Evolutionary conservation across 768 basidiomycete genomes (phyloP).

Genomic region (Mycena amicta): DNA sequence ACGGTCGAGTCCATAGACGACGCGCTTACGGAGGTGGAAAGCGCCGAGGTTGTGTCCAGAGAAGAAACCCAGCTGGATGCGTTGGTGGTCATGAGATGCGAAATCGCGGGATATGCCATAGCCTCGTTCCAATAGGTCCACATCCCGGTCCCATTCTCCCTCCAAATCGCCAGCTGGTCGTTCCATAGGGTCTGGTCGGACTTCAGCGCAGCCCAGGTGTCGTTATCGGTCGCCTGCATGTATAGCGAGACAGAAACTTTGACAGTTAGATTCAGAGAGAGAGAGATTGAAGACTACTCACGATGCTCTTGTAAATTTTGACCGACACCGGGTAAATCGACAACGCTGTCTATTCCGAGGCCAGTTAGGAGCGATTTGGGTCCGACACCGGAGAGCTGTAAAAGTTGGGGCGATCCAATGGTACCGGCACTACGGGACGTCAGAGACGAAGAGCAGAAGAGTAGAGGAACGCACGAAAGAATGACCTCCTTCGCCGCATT

Average conservation of each 20-base stretch:
- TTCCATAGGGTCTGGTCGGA: conserved; percentile 8
- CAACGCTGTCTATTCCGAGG: conserved; percentile 16
- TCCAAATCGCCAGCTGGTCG: conserved; percentile 19
- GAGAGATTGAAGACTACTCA: not conserved
- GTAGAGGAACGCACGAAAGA: conserved; percentile 18
- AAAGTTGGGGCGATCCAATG: conserved; percentile 19
- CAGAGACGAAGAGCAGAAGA: too few species aligned
- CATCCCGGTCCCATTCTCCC: conserved; percentile 19
- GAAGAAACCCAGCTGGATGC: conserved; percentile 5
- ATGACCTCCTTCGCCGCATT: conserved; percentile 24
- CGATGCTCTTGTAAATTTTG: conserved; percentile 22
- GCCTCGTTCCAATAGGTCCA: conserved; percentile 25
- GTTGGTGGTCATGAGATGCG: conserved; percentile 15
- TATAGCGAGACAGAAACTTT: conserved; percentile 11
- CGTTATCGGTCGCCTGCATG: conserved; percentile 14
- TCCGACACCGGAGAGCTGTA: conserved; percentile 21
- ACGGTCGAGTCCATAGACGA: conserved; percentile 20
- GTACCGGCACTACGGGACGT: conserved; percentile 18
- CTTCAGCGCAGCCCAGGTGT: conserved; percentile 21
- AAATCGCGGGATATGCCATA: conserved; percentile 16
- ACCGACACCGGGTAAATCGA: conserved; percentile 22
- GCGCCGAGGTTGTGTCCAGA: conserved; percentile 4
- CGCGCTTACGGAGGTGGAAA: conserved; percentile 10
- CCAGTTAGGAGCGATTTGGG: conserved; percentile 11
- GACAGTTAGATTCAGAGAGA: not conserved